Evolutionary conservation across 441 rosid genomes (phyloP), one percentile per base, ranked within the genome.

Genomic region (Populus hybrid): DNA sequence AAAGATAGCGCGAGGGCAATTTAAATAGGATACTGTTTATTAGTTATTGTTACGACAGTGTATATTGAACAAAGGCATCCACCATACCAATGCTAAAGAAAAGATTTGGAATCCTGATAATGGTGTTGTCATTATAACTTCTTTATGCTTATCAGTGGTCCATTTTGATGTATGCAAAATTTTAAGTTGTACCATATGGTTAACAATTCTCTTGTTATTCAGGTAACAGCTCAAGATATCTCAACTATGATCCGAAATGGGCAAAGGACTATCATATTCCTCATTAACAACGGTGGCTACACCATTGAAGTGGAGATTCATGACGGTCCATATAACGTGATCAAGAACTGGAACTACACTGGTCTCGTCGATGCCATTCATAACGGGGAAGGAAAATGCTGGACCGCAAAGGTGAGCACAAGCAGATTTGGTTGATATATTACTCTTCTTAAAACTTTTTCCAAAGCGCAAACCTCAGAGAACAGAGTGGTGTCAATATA

Each of bases 221-320:
- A 88, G 90, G 90, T 89, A 4, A 30, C 32, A 30, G 32, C 32
- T 30, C 32, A 30, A 0, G 32, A 30, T 30, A 30, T 30, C 1
- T 30, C 32, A 30, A 30, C 32, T 30, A 30, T 30, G 32, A 30
- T 30, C 32, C 32, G 32, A 30, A 0, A 0, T 30, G 32, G 32
- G 32, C 32, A 30, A 30, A 30, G 32, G 32, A 30, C 32, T 30
- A 30, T 30, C 32, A 30, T 30, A 30, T 30, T 30, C 1, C 32
- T 30, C 32, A 30, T 30, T 0, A 30, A 30, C 32, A 30, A 30
- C 4, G 32, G 32, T 4, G 32, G 32, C 4, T 30, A 30, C 4
- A 30, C 32, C 0, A 30, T 30, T 30, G 32, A 30, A 30, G 32
- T 30, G 4, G 0, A 30, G 32, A 30, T 30, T 30, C 32, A 30